Base-by-base conservation (phyloP, 1,139 yeast genomes). In the Geotrichum carabidarum region DNA sequence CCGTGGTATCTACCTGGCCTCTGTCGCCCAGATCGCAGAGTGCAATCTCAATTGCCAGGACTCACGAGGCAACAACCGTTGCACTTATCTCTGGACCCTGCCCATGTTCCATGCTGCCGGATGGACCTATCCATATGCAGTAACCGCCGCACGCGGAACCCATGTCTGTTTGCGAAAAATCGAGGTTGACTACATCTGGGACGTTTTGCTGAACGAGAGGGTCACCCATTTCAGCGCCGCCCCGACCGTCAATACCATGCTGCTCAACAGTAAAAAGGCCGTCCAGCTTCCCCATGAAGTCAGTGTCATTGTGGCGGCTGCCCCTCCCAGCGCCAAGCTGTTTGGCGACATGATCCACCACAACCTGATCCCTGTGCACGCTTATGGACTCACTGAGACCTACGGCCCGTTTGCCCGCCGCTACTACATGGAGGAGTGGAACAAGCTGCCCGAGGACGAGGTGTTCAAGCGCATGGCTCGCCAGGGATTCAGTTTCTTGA, bases 331-430 rank as follows among this genome's bases (percentile, higher is more conserved):
- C 7, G 71, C 73, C 3, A 62, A 68, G 34, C 61, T 71, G 18
- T 71, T 71, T 59, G 64, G 68, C 55, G 67, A 66, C 43, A 71
- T 71, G 74, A 61, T 68, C 44, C 58, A 63, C 18, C 62, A 63
- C 53, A 70, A 71, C 57, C 63, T 71, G 35, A 59, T 59, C 47
- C 74, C 74, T 8, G 71, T 71, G 34, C 93, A 86, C 70, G 89
- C 90, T 53, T 86, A 86, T 66, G 95, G 95, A 1, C 73, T 84
- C 59, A 86, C 94, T 1, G 75, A 71, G 61, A 71, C 75, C 3
- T 71, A 70, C 48, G 74, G 74, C 5, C 74, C 74, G 6, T 67
- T 68, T 51, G 68, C 72, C 14, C 59, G 69, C 44, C 61, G 68
- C 18, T 70, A 70, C 56, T 67, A 64, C 56, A 57, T 62, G 31